Conservation (phyloP, 768 basidiomycete genomes). For the Holtermannia corniformis region DNA sequence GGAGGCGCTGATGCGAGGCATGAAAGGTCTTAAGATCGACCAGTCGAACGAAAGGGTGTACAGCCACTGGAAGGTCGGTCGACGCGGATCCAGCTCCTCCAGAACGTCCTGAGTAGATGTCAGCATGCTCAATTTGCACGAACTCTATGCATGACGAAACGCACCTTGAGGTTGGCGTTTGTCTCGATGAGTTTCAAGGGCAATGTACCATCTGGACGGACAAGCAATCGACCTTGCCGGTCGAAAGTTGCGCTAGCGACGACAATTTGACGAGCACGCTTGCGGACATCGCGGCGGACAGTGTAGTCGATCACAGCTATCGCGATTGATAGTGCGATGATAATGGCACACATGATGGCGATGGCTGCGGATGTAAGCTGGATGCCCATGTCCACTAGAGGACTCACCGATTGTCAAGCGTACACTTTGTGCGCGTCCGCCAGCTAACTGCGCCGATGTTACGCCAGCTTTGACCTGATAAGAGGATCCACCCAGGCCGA, state of each 20-base stretch:
- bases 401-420: constrained; percentile 34
- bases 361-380: constrained; percentile 25
- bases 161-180: constrained; percentile 32
- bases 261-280: constrained; percentile 36
- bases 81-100: constrained; percentile 37
- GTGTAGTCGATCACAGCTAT: constrained; percentile 31
- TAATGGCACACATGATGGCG: constrained; percentile 40
- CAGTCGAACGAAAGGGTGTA: constrained; percentile 42
- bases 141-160: not conserved
- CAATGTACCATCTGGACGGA: constrained; percentile 40
- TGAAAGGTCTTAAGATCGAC: constrained; percentile 36
- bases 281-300: constrained; percentile 19
- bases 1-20: constrained; percentile 31
- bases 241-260: constrained; percentile 40
- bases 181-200: constrained; percentile 42
- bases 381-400: not conserved
- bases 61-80: constrained; percentile 42
- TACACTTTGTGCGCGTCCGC: constrained; percentile 24
- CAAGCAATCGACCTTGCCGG: constrained; percentile 39
- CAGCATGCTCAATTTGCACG: too few relatives aligned
- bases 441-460: constrained; percentile 10
- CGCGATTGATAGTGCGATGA: constrained; percentile 32
- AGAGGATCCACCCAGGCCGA: constrained; percentile 40
- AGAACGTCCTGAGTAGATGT: constrained; percentile 24
- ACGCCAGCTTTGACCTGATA: constrained; percentile 22